Evolutionary conservation across 2,329 filamentous ascomycete species (phyloP), one percentile per base, ranked within the genome.

Genomic region (Claviceps pazoutovae): DNA sequence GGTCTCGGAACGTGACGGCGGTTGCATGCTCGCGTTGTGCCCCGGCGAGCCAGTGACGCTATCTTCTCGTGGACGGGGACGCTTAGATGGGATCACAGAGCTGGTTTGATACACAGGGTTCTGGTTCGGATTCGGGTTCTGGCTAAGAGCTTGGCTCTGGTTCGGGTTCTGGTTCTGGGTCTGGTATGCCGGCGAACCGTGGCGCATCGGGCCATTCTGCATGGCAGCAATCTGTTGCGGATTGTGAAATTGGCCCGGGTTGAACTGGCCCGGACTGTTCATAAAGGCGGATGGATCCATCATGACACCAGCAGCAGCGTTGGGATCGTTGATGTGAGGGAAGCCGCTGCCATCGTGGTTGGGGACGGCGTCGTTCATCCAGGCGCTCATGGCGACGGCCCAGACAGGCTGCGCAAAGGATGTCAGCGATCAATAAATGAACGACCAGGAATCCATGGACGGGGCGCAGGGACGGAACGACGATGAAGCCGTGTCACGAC

Each of bases 1-100:
- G 34, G 91, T 97, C 65, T 95, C 90, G 60, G 91, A 91, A 68
- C 91, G 87, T 69, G 91, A 94, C 23, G 80, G 82, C 48, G 87
- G 85, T 34, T 88, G 69, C 70, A 86, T 86, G 57, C 80, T 80
- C 5, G 84, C 79, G 52, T 84, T 82, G 63, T 84, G 86, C 62
- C 83, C 79, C 50, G 91, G 89, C 36, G 89, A 94, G 65, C 86
- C 83, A 58, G 83, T 84, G 62, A 93, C 77, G 63, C 83, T 90
- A 67, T 96, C 90, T 69, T 95, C 88, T 64, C 80, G 75, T 50
- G 86, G 84, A 46, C 87, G 80, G 51, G 86, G 79, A 62, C 93
- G 82, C 71, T 97, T 98, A 21, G 90, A 91, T 53, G 91, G 91
- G 59, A 95, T 83, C 62, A 95, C 82, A 47, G 85, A 77, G 69